A percentile compares a stretch with the other conserved stretches of the same genome.
phyloP scores from a whole-genome alignment of 257 asterid genomes.

The Agastache rugosa region DNA sequence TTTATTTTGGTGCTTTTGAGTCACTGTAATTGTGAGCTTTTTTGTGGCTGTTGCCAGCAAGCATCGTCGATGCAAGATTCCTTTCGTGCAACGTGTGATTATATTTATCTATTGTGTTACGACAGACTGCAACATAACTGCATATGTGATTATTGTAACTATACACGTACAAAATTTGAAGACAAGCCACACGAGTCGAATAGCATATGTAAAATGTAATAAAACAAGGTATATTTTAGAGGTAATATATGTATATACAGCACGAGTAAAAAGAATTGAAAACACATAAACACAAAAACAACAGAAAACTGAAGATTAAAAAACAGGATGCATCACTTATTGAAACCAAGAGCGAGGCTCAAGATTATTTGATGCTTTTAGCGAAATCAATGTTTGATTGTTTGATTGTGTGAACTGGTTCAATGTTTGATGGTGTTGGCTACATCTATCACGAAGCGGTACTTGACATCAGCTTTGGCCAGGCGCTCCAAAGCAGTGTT shows the following conservation, averaged over 20 bases:
- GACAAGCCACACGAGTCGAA: too few relatives aligned
- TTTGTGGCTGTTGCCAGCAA: background rate
- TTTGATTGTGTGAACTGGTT: too few relatives aligned
- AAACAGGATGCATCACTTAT: background rate
- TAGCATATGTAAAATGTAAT: too few relatives aligned
- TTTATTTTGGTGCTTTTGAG: background rate
- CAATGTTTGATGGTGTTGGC: too few relatives aligned
- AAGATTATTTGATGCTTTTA: too few relatives aligned
- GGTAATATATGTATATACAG: too few relatives aligned
- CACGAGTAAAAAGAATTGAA: too few relatives aligned
- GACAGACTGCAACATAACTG: background rate
- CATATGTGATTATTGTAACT: background rate
- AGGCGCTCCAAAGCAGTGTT: slow-evolving; percentile 50
- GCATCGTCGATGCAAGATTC: background rate
- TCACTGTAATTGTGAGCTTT: background rate
- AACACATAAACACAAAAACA: too few relatives aligned
- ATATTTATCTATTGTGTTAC: background rate
- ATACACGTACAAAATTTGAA: too few relatives aligned
- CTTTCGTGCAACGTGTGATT: background rate
- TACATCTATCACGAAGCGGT: slow-evolving; percentile 52
- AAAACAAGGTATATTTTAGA: too few relatives aligned
- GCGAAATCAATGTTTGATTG: slow-evolving; percentile 1
- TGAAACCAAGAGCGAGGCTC: background rate
- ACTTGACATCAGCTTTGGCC: slow-evolving; percentile 43
- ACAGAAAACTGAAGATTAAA: too few relatives aligned